A percentile compares a stretch with the other conserved stretches of the same genome.
These are phyloP conservation scores for Leptomonas seymouri DNA, from an alignment of 208 protist genomes.

Conservation along the genomic window DNA sequence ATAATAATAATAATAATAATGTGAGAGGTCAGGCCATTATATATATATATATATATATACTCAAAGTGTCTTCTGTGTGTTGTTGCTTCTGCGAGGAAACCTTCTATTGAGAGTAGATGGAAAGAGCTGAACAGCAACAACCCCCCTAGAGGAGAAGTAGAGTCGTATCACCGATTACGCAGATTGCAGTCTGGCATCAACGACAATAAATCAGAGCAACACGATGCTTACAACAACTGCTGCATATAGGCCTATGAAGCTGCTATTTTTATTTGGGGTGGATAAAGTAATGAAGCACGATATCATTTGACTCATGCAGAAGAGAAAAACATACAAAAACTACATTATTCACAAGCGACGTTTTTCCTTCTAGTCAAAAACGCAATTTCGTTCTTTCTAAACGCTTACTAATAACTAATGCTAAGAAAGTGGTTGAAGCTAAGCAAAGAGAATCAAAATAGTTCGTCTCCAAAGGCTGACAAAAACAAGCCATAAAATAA, in stretches of 20 bases:
- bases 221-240: too few species aligned
- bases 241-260: not conserved
- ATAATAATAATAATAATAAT: too few species aligned
- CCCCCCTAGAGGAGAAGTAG: not conserved
- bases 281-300: conserved; percentile 25
- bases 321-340: conserved; percentile 17
- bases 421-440: conserved; percentile 9
- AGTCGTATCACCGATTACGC: not conserved
- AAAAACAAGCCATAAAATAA: conserved; percentile 14
- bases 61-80: too few species aligned
- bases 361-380: conserved; percentile 8
- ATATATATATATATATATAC: too few species aligned
- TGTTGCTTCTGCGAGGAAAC: too few species aligned
- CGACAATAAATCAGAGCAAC: too few species aligned
- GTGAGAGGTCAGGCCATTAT: too few species aligned
- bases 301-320: conserved; percentile 1
- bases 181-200: too few species aligned
- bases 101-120: not conserved
- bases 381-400: conserved; percentile 9
- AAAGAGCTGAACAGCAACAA: not conserved
- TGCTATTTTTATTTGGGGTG: conserved; percentile 5
- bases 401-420: conserved; percentile 26
- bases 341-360: conserved; percentile 23
- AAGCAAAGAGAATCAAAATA: conserved; percentile 16
- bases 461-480: not conserved